These are phyloP conservation scores for Ceratopteris richardii DNA, from an alignment of 75 land plant species.

Conservation along the genomic window DNA sequence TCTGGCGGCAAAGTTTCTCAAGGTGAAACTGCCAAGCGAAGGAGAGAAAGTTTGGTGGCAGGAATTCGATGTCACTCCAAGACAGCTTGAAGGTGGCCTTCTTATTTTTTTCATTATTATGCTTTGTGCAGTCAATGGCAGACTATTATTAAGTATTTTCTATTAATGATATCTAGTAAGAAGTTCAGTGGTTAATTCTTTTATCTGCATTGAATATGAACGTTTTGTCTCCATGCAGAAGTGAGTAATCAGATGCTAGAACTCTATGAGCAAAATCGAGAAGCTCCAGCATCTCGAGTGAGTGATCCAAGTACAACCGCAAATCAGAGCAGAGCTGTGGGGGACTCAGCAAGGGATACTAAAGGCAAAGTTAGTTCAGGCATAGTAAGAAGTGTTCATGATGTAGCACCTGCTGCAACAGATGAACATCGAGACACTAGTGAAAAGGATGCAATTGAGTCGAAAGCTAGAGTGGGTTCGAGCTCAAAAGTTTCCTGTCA, in stretches of 20 bases:
- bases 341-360: background rate
- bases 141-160: no score
- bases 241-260: conserved; percentile 62
- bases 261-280: conserved; percentile 38
- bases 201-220: no score
- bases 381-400: background rate
- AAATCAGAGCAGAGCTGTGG: conserved; percentile 4
- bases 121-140: no score
- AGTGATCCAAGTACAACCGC: conserved; percentile 34
- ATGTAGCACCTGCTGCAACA: background rate
- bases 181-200: no score
- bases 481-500: no score
- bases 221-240: conserved; percentile 27
- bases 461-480: background rate
- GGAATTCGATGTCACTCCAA: conserved; percentile 62
- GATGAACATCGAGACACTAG: background rate
- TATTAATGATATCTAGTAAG: no score
- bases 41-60: conserved; percentile 75
- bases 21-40: conserved; percentile 49
- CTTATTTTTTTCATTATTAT: no score
- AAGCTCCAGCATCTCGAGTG: conserved; percentile 17
- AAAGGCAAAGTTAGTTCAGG: background rate
- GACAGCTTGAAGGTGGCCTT: conserved; percentile 47
- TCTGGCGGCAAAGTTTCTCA: conserved; percentile 61
- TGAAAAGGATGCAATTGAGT: background rate